phyloP scores from a whole-genome alignment of 2,329 filamentous ascomycete genomes.

The Pseudogymnoascus pannorum region DNA sequence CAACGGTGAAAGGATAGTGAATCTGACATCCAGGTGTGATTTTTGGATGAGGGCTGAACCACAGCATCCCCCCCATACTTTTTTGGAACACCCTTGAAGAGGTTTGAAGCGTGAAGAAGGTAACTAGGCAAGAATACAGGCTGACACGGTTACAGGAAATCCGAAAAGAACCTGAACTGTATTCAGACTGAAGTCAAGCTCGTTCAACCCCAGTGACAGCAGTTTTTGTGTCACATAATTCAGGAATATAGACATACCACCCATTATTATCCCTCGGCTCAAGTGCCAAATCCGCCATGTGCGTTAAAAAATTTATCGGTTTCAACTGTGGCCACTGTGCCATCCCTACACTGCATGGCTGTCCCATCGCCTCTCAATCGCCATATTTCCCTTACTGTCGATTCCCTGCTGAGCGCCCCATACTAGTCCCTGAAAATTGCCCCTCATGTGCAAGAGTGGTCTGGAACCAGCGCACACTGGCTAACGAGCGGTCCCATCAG shows the following conservation, averaged over 20 bases:
- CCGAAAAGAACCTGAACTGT: not conserved
- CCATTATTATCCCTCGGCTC: not conserved
- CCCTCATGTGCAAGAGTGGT: slow-evolving; percentile 24
- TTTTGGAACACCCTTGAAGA: not conserved
- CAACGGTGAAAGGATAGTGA: not conserved
- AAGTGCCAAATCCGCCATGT: slow-evolving; percentile 33
- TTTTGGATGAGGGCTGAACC: not conserved
- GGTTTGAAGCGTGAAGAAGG: not conserved
- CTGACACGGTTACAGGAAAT: not conserved
- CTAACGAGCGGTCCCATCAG: not conserved
- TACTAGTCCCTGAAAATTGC: slow-evolving; percentile 22
- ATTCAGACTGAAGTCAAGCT: not conserved
- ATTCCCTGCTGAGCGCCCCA: slow-evolving; percentile 21
- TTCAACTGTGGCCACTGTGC: slow-evolving; percentile 43
- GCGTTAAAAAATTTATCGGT: slow-evolving; percentile 38
- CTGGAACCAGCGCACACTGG: slow-evolving; percentile 22
- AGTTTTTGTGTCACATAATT: not conserved
- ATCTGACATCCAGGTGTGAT: not conserved
- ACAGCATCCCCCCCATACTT: not conserved
- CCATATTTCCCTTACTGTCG: slow-evolving; percentile 22
- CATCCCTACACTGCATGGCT: slow-evolving; percentile 33
- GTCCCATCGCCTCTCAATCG: slow-evolving; percentile 30
- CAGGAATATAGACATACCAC: not conserved
- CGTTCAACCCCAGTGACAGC: not conserved
- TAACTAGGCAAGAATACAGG: not conserved